Evolutionary conservation across 2,329 filamentous ascomycete species (phyloP).

Genomic region (Stagonosporopsis tanaceti): DNA sequence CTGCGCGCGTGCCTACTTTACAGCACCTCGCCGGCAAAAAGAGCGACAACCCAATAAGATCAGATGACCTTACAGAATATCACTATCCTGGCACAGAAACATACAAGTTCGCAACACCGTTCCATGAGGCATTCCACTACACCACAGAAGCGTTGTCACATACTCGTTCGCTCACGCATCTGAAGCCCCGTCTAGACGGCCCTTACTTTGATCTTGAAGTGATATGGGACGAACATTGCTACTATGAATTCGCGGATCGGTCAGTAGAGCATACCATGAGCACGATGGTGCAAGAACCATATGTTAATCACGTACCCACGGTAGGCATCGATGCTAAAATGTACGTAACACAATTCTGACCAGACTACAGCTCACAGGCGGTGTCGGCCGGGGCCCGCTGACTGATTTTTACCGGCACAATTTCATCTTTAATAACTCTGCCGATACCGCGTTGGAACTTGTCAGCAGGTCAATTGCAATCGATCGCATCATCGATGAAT

Average conservation of each 20-base stretch:
- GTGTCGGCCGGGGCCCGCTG: conserved; percentile 68
- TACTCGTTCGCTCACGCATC: conserved; percentile 68
- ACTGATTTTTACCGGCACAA: conserved; percentile 73
- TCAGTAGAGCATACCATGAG: conserved; percentile 75
- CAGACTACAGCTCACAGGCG: conserved; percentile 61
- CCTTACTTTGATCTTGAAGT: conserved; percentile 75
- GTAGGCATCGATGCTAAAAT: background rate
- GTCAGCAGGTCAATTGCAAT: conserved; percentile 74
- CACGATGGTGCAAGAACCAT: conserved; percentile 80
- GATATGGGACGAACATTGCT: conserved; percentile 79
- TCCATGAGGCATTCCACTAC: conserved; percentile 56
- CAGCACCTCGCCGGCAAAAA: conserved; percentile 39
- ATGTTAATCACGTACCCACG: conserved; percentile 77
- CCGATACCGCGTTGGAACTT: conserved; percentile 70
- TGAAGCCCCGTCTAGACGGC: conserved; percentile 67
- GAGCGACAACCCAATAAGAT: conserved; percentile 21
- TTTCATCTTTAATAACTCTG: conserved; percentile 76
- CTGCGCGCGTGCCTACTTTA: conserved; percentile 5
- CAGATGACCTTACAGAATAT: conserved; percentile 39
- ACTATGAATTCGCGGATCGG: conserved; percentile 72
- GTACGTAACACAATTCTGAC: background rate
- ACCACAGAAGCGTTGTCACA: conserved; percentile 66
- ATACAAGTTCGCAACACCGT: conserved; percentile 59
- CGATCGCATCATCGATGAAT: conserved; percentile 63
- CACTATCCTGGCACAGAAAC: conserved; percentile 57